Evolutionary conservation across 768 basidiomycete genomes (phyloP), one percentile per base, ranked within the genome.

Genomic region (Dendrothele bispora): DNA sequence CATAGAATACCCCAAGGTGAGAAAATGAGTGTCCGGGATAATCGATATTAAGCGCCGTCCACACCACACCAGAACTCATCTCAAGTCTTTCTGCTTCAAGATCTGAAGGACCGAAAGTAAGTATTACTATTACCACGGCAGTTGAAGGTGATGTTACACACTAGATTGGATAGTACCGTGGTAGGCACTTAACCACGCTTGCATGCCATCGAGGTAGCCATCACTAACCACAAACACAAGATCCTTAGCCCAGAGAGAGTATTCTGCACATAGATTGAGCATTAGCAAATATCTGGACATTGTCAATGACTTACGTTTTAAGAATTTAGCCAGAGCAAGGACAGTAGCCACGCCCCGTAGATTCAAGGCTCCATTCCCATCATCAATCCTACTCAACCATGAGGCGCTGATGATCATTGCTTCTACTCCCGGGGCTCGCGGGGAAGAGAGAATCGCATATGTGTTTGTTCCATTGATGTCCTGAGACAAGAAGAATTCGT

Each of bases 1-100:
- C 95, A 65, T 87, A 90, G 69, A 92, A 98, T 8, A 98, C 69
- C n/a, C 97, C 95, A 2, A 98, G 74, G 61, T 98, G 91, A 8
- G 89, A 92, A 67, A 98, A 95, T 0, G 95, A 98, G 66, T 99
- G 95, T 0, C 93, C 90, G 1, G 94, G 91, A 64, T 98, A 98
- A 63, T 98, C 97, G 35, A 99, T 82, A 56, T 88, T 89, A 38
- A 99, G 68, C 10, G 93, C 93, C 1, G 90, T 92, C 97, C 97
- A 99, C 35, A 99, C 88, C 5, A 94, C 87, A 3, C 94, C 95
- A 2, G 91, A 91, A 2, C 81, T 64, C 20, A 90, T 60, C 27
- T 71, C 65, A 29, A 97, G 72, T 7, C 74, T 69, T 28, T 88
- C 82, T 1, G 80, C 78, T n/a, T 70, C 55, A 15, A 93, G 70